Evolutionary conservation across 805 yeast genomes (phyloP).

Genomic region (Wickerhamiella bombiphila): DNA sequence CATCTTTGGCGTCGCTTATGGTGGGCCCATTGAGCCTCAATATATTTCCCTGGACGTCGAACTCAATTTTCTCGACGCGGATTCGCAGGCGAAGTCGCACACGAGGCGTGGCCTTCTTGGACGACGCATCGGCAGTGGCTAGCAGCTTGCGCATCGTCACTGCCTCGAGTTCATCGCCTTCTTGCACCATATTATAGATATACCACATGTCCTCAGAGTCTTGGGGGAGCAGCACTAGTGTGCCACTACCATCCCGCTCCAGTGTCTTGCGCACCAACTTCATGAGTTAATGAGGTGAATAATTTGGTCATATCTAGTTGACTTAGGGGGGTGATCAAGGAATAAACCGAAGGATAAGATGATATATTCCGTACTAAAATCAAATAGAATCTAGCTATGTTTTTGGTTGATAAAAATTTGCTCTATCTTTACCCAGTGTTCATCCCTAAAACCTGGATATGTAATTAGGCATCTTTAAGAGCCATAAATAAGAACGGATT

Average conservation of each 20-base stretch:
- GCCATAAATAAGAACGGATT: no score
- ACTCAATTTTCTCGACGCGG: constrained; percentile 55
- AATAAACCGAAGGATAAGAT: no score
- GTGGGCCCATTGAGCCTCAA: constrained; percentile 69
- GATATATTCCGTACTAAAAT: no score
- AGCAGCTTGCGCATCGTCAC: constrained; percentile 51
- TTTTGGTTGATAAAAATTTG: no score
- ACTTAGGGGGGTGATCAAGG: no score
- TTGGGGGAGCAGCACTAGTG: constrained; percentile 56
- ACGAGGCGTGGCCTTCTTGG: constrained; percentile 31
- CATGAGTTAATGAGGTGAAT: constrained; percentile 33
- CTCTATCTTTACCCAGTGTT: no score
- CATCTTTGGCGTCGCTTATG: constrained; percentile 49
- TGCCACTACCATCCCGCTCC: constrained; percentile 49
- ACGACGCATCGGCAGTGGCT: constrained; percentile 23
- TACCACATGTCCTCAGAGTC: constrained; percentile 91
- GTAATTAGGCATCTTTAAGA: no score
- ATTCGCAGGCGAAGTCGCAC: constrained; percentile 49
- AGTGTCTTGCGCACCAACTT: constrained; percentile 37
- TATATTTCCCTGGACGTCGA: constrained; percentile 59
- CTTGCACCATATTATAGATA: constrained; percentile 61
- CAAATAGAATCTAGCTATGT: no score
- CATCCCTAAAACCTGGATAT: no score
- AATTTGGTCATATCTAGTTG: neutral
- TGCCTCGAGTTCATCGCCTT: constrained; percentile 60